These are phyloP conservation scores for Populus deltoides DNA, from an alignment of 345 rosid genomes.

Conservation along the genomic window DNA sequence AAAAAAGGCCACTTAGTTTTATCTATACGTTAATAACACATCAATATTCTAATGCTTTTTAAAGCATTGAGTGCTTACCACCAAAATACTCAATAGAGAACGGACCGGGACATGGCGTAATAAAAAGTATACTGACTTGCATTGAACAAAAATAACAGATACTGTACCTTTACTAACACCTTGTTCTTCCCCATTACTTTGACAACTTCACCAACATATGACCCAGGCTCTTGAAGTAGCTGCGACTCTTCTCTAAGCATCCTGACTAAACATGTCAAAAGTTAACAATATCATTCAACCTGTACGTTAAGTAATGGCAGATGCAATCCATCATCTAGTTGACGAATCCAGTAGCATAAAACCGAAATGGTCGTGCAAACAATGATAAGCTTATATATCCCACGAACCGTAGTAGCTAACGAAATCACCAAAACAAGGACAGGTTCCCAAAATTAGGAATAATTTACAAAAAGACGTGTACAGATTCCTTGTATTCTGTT, in stretches of 20 bases:
- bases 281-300: not conserved
- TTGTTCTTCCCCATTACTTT: conserved; percentile 99
- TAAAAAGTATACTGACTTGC: not conserved
- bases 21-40: not conserved
- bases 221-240: conserved; percentile 98
- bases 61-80: not conserved
- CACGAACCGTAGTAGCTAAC: too few relatives aligned
- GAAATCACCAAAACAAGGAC: not conserved
- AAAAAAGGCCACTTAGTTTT: not conserved
- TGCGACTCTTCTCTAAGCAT: conserved; percentile 96
- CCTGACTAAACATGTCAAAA: conserved; percentile 48
- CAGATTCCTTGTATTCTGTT: not conserved
- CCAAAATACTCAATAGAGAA: not conserved
- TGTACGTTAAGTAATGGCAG: too few relatives aligned
- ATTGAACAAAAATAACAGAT: not conserved
- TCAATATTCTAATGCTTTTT: not conserved
- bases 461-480: not conserved
- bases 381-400: not conserved
- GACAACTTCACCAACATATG: conserved; percentile 98
- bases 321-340: not conserved
- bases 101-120: not conserved
- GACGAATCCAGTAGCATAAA: not conserved
- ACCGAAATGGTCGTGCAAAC: too few relatives aligned
- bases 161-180: conserved; percentile 80
- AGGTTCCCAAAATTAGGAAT: not conserved